Conservation (phyloP, 2,329 filamentous ascomycete species). For the Orbilia oligospora region DNA sequence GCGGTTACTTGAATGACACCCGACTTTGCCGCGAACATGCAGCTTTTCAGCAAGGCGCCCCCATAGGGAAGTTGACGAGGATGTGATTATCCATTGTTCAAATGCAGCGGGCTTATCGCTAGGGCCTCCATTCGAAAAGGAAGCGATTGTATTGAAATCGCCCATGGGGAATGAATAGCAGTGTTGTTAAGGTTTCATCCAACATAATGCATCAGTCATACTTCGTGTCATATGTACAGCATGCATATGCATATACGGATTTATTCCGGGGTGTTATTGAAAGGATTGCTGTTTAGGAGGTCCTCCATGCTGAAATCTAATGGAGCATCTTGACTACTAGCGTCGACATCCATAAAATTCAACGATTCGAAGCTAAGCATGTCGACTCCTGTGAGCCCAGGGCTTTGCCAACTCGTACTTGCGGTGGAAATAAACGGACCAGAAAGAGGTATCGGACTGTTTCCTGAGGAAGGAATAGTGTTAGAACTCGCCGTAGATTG, state of each 20-base stretch:
- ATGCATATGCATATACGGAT: neutral
- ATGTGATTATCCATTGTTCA: slow-evolving; percentile 3
- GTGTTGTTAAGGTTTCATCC: slow-evolving; percentile 26
- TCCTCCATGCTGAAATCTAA: slow-evolving; percentile 59
- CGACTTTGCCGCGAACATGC: slow-evolving; percentile 58
- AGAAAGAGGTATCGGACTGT: slow-evolving; percentile 36
- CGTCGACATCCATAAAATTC: slow-evolving; percentile 58
- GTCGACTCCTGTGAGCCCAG: slow-evolving; percentile 41
- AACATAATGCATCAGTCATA: slow-evolving; percentile 6
- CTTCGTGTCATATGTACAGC: neutral
- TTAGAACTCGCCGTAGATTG: slow-evolving; percentile 42
- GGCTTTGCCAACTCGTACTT: slow-evolving; percentile 38
- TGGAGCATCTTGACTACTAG: slow-evolving; percentile 42
- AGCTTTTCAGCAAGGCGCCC: slow-evolving; percentile 1
- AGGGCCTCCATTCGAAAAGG: neutral
- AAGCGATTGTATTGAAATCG: slow-evolving; percentile 1
- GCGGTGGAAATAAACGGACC: slow-evolving; percentile 31
- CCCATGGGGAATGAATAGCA: neutral
- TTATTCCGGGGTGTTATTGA: slow-evolving; percentile 38
- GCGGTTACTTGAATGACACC: slow-evolving; percentile 35
- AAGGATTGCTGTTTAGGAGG: slow-evolving; percentile 54
- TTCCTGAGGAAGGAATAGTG: slow-evolving; percentile 43
- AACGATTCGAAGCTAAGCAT: slow-evolving; percentile 58
- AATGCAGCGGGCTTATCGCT: slow-evolving; percentile 9
- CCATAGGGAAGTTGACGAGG: neutral